Conservation (phyloP, 176 grass and related monocot species). For the Carex myosuroides region DNA sequence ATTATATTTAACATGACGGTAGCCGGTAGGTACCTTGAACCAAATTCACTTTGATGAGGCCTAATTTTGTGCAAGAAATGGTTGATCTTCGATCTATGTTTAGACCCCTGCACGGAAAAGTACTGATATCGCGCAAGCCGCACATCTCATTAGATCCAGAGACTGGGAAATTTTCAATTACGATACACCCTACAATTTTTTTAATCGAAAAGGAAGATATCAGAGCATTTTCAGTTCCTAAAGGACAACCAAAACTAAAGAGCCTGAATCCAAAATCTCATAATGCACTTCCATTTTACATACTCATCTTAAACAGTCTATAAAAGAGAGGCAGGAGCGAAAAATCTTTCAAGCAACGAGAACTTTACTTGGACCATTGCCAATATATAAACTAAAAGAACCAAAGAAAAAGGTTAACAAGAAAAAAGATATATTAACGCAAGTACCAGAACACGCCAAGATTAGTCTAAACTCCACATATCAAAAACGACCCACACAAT, state of each 20-base stretch:
- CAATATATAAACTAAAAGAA: not conserved
- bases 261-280: not conserved
- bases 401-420: not conserved
- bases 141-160: not conserved
- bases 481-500: conserved; percentile 16
- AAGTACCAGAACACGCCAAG: conserved; percentile 6
- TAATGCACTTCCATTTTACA: not conserved
- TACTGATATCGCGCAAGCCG: not conserved
- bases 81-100: not conserved
- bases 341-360: not conserved
- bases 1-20: too few relatives aligned
- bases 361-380: not conserved
- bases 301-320: not conserved
- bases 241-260: not conserved
- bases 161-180: not conserved
- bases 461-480: conserved; percentile 28
- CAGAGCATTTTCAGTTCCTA: not conserved
- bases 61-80: too few relatives aligned
- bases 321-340: not conserved
- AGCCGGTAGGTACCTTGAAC: too few relatives aligned
- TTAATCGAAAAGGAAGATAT: not conserved
- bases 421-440: not conserved
- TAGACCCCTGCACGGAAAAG: not conserved
- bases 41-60: too few relatives aligned
- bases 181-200: not conserved